These are phyloP conservation scores for Psilocybe mexicana DNA, from an alignment of 1,284 basidiomycete species.

Conservation along the genomic window DNA sequence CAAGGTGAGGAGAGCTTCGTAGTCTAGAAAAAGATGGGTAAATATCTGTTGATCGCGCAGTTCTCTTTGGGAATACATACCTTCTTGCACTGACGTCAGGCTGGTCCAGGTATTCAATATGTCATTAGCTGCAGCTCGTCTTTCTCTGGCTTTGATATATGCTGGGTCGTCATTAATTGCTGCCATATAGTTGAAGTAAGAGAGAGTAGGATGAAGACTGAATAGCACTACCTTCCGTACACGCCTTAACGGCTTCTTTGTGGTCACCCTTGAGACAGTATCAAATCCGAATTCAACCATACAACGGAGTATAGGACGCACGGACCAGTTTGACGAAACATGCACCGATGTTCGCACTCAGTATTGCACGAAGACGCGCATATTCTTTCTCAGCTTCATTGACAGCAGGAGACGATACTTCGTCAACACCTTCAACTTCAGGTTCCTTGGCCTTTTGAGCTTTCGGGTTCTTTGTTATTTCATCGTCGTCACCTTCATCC, in stretches of 20 bases:
- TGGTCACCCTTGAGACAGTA: conserved; percentile 58
- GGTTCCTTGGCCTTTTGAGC: conserved; percentile 9
- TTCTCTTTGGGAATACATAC: conserved; percentile 38
- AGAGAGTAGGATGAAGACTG: not conserved
- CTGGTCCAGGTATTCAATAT: conserved; percentile 81
- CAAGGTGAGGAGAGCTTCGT: conserved; percentile 65
- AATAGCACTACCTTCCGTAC: conserved; percentile 59
- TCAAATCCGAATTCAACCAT: not conserved
- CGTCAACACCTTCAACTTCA: conserved; percentile 22
- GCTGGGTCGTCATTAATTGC: conserved; percentile 83
- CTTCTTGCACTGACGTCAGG: conserved; percentile 81
- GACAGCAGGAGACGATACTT: conserved; percentile 22
- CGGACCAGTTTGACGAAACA: conserved; percentile 76
- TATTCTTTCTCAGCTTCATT: conserved; percentile 42
- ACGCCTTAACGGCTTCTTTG: conserved; percentile 75
- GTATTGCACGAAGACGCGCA: conserved; percentile 59
- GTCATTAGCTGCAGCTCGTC: conserved; percentile 86
- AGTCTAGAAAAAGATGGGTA: conserved; percentile 55
- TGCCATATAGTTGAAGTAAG: conserved; percentile 31
- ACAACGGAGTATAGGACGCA: not conserved
- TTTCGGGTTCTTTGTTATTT: conserved; percentile 2
- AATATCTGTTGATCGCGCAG: not conserved
- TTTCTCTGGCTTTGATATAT: conserved; percentile 87
- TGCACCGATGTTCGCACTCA: conserved; percentile 82
- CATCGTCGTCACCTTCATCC: conserved; percentile 11